Evolutionary conservation across 306 rosid genomes (phyloP).

Genomic region (Hippophae rhamnoides): DNA sequence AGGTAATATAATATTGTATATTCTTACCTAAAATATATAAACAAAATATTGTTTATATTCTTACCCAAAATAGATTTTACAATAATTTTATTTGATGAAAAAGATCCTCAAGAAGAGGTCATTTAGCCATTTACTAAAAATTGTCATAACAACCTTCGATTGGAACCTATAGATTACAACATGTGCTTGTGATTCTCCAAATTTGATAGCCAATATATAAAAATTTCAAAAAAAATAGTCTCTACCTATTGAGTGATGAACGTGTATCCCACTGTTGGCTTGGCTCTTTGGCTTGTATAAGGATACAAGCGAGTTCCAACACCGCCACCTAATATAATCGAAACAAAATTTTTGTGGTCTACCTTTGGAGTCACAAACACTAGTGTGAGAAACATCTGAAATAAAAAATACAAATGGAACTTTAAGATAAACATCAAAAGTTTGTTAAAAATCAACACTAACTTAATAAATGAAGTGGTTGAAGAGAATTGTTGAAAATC

Average conservation of each 20-base stretch:
- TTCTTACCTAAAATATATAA: too few species aligned
- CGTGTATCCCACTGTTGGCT: slow-evolving; percentile 63
- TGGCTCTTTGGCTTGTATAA: slow-evolving; percentile 66
- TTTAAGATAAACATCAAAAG: not conserved
- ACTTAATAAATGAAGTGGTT: too few species aligned
- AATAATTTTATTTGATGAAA: too few species aligned
- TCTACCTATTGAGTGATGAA: not conserved
- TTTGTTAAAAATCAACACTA: too few species aligned
- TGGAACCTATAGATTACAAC: slow-evolving; percentile 27
- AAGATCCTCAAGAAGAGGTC: too few species aligned
- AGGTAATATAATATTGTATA: too few species aligned
- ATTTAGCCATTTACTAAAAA: too few species aligned
- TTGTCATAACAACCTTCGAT: slow-evolving; percentile 37
- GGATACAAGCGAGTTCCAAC: slow-evolving; percentile 39
- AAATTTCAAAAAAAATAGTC: not conserved
- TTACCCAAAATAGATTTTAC: too few species aligned
- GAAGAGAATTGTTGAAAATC: too few species aligned
- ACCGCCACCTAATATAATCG: slow-evolving; percentile 57
- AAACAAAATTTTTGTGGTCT: slow-evolving; percentile 67
- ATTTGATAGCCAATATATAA: not conserved
- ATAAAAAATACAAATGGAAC: slow-evolving; percentile 16
- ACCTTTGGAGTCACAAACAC: slow-evolving; percentile 38
- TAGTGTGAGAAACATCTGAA: slow-evolving; percentile 57
- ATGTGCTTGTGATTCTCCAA: slow-evolving; percentile 4
- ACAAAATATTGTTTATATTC: too few species aligned